Percentiles rank a stretch among this genome's conserved stretches.
phyloP scores from a whole-genome alignment of 2,329 filamentous ascomycete genomes.

The Colletotrichum cuscutae region DNA sequence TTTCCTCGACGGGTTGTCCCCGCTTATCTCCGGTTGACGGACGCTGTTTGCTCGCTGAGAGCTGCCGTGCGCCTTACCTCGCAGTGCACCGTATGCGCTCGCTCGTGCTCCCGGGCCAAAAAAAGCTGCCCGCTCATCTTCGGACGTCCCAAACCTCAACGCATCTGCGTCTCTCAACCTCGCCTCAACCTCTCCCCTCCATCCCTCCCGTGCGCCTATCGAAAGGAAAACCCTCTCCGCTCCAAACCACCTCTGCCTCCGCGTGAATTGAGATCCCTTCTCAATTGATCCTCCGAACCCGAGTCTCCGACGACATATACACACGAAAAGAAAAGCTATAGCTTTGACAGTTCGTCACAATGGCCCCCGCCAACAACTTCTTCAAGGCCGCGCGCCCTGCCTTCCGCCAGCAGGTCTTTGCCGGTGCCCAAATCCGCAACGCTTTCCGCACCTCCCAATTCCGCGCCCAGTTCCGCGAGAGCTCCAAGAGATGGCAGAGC shows the following conservation, averaged over 20 bases:
- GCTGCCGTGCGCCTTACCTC: background rate
- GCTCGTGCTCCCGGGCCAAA: background rate
- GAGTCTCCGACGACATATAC: background rate
- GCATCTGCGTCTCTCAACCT: constrained; percentile 23
- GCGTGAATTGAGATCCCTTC: background rate
- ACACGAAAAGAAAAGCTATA: background rate
- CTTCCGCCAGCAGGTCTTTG: constrained; percentile 64
- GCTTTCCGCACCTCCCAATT: constrained; percentile 59
- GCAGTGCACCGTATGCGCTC: background rate
- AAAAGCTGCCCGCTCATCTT: constrained; percentile 27
- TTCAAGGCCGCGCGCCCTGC: constrained; percentile 66
- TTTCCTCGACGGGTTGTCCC: constrained; percentile 16
- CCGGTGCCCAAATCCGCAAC: constrained; percentile 63
- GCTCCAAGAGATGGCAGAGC: constrained; percentile 75
- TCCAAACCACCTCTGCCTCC: constrained; percentile 2
- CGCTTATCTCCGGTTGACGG: constrained; percentile 29
- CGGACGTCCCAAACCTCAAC: constrained; percentile 34
- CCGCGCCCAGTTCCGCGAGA: constrained; percentile 53
- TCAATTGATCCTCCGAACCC: constrained; percentile 5
- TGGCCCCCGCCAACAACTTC: constrained; percentile 60
- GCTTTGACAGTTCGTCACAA: constrained; percentile 39
- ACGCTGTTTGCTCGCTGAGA: background rate
- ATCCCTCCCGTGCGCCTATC: constrained; percentile 9
- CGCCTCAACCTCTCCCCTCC: constrained; percentile 21
- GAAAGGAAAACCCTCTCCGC: constrained; percentile 19